Conservation (phyloP, 805 yeast species). For the Hanseniaspora mollemarum region DNA sequence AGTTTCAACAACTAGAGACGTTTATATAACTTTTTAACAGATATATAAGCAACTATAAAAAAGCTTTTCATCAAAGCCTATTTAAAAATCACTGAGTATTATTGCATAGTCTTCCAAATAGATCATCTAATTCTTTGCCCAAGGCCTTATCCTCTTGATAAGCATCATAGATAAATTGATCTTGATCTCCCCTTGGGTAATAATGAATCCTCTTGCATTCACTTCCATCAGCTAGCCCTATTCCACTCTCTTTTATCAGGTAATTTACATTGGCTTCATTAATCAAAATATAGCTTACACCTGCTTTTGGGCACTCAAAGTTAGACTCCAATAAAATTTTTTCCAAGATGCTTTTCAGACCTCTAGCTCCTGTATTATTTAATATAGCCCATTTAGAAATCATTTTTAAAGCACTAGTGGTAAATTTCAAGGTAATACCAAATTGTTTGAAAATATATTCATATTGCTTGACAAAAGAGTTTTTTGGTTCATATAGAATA, state of each 20-base stretch:
- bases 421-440: conserved; percentile 41
- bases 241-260: conserved; percentile 27
- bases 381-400: conserved; percentile 40
- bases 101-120: conserved; percentile 25
- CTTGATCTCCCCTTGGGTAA: conserved; percentile 36
- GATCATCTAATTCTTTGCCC: conserved; percentile 29
- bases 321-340: conserved; percentile 40
- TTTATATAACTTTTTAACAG: neutral
- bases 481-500: conserved; percentile 45
- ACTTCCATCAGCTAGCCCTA: conserved; percentile 21
- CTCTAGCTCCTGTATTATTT: conserved; percentile 54
- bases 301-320: conserved; percentile 51
- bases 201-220: conserved; percentile 34
- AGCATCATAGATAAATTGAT: conserved; percentile 34
- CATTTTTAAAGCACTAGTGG: conserved; percentile 37
- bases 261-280: conserved; percentile 36
- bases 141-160: conserved; percentile 34
- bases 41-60: neutral
- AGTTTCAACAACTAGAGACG: conserved; percentile 17
- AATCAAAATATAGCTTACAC: conserved; percentile 40
- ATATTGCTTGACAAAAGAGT: conserved; percentile 44
- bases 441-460: conserved; percentile 43
- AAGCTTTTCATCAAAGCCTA: too few relatives aligned
- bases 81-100: conserved; percentile 2
- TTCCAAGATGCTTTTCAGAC: conserved; percentile 45